Evolutionary conservation across 306 rosid species (phyloP), one percentile per base, ranked within the genome.

Genomic region (Mucuna pruriens): DNA sequence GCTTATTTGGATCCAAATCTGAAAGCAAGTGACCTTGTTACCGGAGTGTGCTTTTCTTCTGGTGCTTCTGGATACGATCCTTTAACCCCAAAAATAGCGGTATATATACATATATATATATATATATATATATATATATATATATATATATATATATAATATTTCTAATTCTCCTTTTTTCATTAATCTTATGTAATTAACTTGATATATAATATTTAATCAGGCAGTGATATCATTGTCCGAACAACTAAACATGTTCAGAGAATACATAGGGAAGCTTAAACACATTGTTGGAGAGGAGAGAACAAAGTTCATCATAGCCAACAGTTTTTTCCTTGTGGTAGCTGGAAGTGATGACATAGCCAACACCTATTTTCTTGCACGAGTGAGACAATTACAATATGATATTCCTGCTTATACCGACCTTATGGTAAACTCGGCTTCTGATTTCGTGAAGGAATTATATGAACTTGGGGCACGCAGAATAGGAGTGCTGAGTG

Each of bases 51-150:
- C 83, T 95, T 95, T 51, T 97, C 99, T 66, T 95, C 98, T 0
- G 94, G 97, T 48, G 99, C 94, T 69, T 45, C 99, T 0, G 99
- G 99, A 61, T 93, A 22, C 16, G 99, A 95, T 74, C 96, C 99
- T 33, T 36, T 85, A 75, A 95, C 98, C 0, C 87, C 97, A 29
- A 9, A 83, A 84, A 29, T 85, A 67, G 88, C 26, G 88, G 99
- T 95, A 90, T 3, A 7, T 3, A 72, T 55, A 1, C 2, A 12
- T 0, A 4, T 44, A 22, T n/a, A n/a, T n/a, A n/a, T n/a, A n/a
- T n/a, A n/a, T n/a, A n/a, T n/a, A n/a, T n/a, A n/a, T n/a, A n/a
- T n/a, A n/a, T n/a, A n/a, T n/a, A n/a, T n/a, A n/a, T n/a, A n/a
- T n/a, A n/a, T n/a, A n/a, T n/a, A n/a, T n/a, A n/a, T n/a, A n/a